Evolutionary conservation across 345 rosid genomes (phyloP).

Genomic region (Triadica sebifera): DNA sequence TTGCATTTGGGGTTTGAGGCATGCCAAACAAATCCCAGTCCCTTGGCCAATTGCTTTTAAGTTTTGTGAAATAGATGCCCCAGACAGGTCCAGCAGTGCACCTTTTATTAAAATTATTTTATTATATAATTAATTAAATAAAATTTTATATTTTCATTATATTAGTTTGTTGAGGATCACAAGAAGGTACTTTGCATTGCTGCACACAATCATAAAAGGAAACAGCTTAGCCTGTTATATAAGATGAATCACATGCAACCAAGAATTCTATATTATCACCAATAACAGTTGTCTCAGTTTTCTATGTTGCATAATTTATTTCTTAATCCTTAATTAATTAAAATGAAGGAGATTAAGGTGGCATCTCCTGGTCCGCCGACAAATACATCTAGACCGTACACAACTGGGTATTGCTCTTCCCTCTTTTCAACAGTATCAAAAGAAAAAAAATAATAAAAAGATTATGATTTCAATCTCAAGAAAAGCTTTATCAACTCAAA

Average conservation of each 20-base stretch:
- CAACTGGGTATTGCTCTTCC: neutral
- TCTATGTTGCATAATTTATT: neutral
- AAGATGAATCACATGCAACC: slow-evolving; percentile 58
- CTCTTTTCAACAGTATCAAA: neutral
- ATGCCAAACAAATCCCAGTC: slow-evolving; percentile 66
- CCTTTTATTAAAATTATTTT: slow-evolving; percentile 14
- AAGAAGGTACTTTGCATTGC: slow-evolving; percentile 25
- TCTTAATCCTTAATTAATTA: neutral
- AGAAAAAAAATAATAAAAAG: too few species aligned
- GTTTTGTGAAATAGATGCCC: slow-evolving; percentile 60
- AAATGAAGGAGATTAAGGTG: slow-evolving; percentile 22
- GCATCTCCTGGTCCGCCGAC: slow-evolving; percentile 43
- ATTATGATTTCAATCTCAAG: too few species aligned
- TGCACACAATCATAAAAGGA: slow-evolving; percentile 36
- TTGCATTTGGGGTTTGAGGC: slow-evolving; percentile 51
- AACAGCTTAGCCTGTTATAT: slow-evolving; percentile 34
- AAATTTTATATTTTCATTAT: neutral
- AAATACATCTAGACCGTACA: slow-evolving; percentile 42
- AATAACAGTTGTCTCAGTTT: slow-evolving; percentile 37
- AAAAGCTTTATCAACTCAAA: too few species aligned
- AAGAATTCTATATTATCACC: slow-evolving; percentile 31
- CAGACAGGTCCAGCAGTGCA: slow-evolving; percentile 63
- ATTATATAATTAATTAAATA: too few species aligned
- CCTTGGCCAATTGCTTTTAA: slow-evolving; percentile 54
- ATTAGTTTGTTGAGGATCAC: slow-evolving; percentile 37